Conservation (phyloP, 768 basidiomycete species). For the Leccinum fibrillosum region DNA sequence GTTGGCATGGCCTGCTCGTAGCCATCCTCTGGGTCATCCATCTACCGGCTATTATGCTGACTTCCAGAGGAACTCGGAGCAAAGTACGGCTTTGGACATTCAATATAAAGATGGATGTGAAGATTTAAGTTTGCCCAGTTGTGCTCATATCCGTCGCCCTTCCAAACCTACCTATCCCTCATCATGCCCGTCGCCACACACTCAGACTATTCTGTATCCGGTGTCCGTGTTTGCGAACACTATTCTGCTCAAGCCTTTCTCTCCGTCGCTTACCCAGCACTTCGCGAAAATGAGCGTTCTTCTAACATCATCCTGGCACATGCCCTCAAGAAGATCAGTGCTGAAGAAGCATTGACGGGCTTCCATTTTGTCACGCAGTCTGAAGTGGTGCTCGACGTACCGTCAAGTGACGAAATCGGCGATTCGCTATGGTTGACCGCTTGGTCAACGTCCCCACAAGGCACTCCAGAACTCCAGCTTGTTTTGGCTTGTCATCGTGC, state of each 20-base stretch:
- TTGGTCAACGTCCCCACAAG: constrained; percentile 37
- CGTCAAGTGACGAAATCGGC: constrained; percentile 18
- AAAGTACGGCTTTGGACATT: not conserved
- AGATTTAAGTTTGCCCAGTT: not conserved
- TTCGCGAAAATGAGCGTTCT: constrained; percentile 43
- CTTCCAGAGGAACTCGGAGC: constrained; percentile 23
- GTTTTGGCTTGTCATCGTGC: constrained; percentile 47
- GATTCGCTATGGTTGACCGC: constrained; percentile 49
- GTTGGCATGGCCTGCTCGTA: not conserved
- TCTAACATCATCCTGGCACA: constrained; percentile 53
- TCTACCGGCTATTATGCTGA: constrained; percentile 5
- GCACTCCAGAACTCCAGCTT: constrained; percentile 36
- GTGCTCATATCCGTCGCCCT: not conserved
- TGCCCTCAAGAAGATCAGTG: constrained; percentile 41
- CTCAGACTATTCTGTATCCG: constrained; percentile 10
- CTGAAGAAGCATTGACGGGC: constrained; percentile 37
- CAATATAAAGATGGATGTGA: constrained; percentile 9
- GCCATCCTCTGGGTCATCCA: constrained; percentile 12
- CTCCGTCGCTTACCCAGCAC: constrained; percentile 37
- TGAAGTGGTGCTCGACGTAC: constrained; percentile 31
- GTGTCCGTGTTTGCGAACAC: constrained; percentile 37
- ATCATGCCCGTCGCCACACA: constrained; percentile 32
- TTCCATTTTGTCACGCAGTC: constrained; percentile 34
- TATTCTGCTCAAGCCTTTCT: constrained; percentile 40
- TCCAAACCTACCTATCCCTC: not conserved